A percentile compares a stretch with the other conserved stretches of the same genome.
phyloP scores from a whole-genome alignment of 139 green algal species.

The Chlorella sp. region DNA sequence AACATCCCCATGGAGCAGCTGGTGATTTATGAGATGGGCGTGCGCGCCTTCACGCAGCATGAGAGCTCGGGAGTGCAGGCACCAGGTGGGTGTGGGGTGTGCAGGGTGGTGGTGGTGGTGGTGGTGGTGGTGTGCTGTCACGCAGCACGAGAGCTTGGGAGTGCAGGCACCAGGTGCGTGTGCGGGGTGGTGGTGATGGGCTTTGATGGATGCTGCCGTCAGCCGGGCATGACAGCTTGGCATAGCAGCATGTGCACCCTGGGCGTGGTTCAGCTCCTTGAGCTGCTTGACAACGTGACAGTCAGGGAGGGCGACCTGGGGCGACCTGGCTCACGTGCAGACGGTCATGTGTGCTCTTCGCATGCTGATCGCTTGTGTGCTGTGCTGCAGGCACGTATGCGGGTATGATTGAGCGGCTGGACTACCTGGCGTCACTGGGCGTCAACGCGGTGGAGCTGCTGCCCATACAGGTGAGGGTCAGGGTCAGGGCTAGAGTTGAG shows the following conservation, averaged over 20 bases:
- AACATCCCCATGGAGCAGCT: conserved; percentile 77
- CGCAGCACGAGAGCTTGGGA: conserved; percentile 38
- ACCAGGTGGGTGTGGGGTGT: conserved; percentile 42
- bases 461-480: conserved; percentile 57
- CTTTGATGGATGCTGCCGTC: conserved; percentile 63
- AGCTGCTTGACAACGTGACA: not conserved
- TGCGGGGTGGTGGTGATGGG: too few species aligned
- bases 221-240: conserved; percentile 53
- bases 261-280: not conserved
- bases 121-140: conserved; percentile 70
- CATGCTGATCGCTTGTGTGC: too few species aligned
- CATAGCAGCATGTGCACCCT: conserved; percentile 14
- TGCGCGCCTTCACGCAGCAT: conserved; percentile 90
- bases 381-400: conserved; percentile 71
- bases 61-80: conserved; percentile 18
- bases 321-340: not conserved
- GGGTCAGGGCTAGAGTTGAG: too few species aligned
- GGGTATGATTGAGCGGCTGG: conserved; percentile 79
- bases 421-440: conserved; percentile 88
- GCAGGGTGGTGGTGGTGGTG: too few species aligned
- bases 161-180: conserved; percentile 48
- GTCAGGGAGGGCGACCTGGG: not conserved
- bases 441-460: conserved; percentile 96
- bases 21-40: conserved; percentile 97
- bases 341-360: not conserved